These are phyloP conservation scores for Cryphonectria japonica DNA, from an alignment of 2,329 filamentous ascomycete genomes.

Conservation along the genomic window DNA sequence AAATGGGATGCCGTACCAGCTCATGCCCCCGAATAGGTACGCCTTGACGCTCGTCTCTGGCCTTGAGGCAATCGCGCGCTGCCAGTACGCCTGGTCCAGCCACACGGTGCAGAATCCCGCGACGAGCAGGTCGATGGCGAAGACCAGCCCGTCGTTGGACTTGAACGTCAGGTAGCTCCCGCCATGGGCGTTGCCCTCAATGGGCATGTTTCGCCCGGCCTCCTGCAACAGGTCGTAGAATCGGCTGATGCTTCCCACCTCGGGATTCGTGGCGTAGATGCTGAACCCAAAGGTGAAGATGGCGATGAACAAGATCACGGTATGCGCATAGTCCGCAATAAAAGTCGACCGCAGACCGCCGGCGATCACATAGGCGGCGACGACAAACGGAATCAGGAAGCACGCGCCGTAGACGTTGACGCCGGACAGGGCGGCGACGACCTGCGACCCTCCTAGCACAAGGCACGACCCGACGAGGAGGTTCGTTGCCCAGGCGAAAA, in stretches of 20 bases:
- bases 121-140: constrained; percentile 43
- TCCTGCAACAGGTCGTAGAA: constrained; percentile 44
- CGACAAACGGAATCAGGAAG: constrained; percentile 45
- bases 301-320: constrained; percentile 43
- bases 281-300: constrained; percentile 45
- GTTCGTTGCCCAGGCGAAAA: constrained; percentile 45
- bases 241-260: constrained; percentile 38
- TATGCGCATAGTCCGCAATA: constrained; percentile 47
- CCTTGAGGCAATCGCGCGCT: constrained; percentile 46
- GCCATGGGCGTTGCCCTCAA: constrained; percentile 37
- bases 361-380: constrained; percentile 44
- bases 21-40: constrained; percentile 46
- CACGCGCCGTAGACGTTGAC: constrained; percentile 47
- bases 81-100: constrained; percentile 50
- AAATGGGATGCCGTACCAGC: constrained; percentile 45
- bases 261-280: constrained; percentile 38
- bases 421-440: constrained; percentile 44
- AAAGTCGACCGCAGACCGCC: constrained; percentile 46
- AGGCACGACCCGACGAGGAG: constrained; percentile 46
- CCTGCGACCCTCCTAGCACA: constrained; percentile 44
- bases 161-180: constrained; percentile 45
- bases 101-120: constrained; percentile 43
- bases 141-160: constrained; percentile 41
- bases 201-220: constrained; percentile 39
- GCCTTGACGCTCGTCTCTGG: constrained; percentile 46